Evolutionary conservation across 2,329 filamentous ascomycete species (phyloP), one percentile per base, ranked within the genome.

Genomic region (Colletotrichum neosansevieriae): DNA sequence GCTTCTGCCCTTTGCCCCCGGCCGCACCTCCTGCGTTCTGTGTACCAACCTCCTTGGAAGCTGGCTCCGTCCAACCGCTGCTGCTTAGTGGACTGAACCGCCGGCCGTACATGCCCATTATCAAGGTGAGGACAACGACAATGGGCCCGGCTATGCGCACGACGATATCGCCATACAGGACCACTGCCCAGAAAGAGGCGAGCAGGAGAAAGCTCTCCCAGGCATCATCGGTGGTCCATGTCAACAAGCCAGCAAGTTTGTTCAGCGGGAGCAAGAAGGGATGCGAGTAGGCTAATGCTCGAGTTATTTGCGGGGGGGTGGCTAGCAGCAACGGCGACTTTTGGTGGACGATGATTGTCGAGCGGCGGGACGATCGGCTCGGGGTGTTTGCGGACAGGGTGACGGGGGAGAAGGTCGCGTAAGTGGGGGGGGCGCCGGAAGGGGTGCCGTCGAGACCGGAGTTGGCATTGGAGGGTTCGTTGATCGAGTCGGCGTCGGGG

Each of bases 191-290:
- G 77, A 97, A 99, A 36, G 83, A 86, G 17, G 90, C 90, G 3
- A 99, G 86, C 36, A 99, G 79, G 70, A 99, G 84, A 76, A 98
- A 99, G 84, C 94, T 98, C 84, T 98, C 94, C 95, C 95, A 99
- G 0, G 94, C 90, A 77, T 99, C 96, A 44, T 89, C 92, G 1
- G 92, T 94, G 9, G 94, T 97, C 96, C 96, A 99, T 81, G 93
- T 97, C 71, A 99, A 76, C 70, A 99, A 83, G 0, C 95, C 96
- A 3, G 88, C 91, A 15, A 97, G 80, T 76, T 92, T 92, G 78
- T 98, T 98, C 65, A 98, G 83, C 6, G 94, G 94, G 7, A 97
- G 84, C 7, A 99, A 85, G 77, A 98, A 98, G 0, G 96, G 94
- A 77, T 99, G 95, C 71, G 94, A 97, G 78, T 98, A 98, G 71